These are phyloP conservation scores for Perkinsus olseni DNA, from an alignment of 169 alveolate genomes.

Conservation along the genomic window DNA sequence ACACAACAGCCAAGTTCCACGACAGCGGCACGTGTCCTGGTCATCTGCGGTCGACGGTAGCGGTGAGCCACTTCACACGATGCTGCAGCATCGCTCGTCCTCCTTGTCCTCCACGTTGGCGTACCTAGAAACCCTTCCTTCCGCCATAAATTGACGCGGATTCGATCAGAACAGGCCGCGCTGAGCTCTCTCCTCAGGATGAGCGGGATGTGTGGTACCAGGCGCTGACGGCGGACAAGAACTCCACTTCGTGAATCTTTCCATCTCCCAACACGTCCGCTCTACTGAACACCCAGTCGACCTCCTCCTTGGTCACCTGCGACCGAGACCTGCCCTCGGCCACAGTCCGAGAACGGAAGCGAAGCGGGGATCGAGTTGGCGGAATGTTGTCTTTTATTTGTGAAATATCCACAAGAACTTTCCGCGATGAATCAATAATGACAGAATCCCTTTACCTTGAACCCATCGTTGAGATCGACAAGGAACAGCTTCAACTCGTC, in stretches of 20 bases:
- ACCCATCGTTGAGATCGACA: neutral
- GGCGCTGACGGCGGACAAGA: neutral
- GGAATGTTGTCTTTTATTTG: too few relatives aligned
- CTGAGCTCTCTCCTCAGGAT: too few relatives aligned
- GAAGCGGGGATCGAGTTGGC: too few relatives aligned
- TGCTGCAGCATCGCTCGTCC: neutral
- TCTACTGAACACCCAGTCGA: neutral
- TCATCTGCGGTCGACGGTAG: too few relatives aligned
- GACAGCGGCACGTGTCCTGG: too few relatives aligned
- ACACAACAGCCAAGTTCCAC: too few relatives aligned
- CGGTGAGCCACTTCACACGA: neutral
- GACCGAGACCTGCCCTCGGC: neutral
- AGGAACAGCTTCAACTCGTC: neutral
- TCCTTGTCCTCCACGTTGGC: neutral
- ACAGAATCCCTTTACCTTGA: neutral
- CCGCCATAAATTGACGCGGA: too few relatives aligned
- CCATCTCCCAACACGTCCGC: neutral
- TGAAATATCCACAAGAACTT: too few relatives aligned
- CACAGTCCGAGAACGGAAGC: too few relatives aligned
- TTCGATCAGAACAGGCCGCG: too few relatives aligned
- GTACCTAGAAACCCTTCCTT: neutral
- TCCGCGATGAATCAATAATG: too few relatives aligned
- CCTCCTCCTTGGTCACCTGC: neutral
- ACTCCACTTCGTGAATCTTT: neutral
- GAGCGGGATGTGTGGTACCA: neutral